Evolutionary conservation across 2,329 filamentous ascomycete genomes (phyloP), one percentile per base, ranked within the genome.

Genomic region (Cladosporium sp.): DNA sequence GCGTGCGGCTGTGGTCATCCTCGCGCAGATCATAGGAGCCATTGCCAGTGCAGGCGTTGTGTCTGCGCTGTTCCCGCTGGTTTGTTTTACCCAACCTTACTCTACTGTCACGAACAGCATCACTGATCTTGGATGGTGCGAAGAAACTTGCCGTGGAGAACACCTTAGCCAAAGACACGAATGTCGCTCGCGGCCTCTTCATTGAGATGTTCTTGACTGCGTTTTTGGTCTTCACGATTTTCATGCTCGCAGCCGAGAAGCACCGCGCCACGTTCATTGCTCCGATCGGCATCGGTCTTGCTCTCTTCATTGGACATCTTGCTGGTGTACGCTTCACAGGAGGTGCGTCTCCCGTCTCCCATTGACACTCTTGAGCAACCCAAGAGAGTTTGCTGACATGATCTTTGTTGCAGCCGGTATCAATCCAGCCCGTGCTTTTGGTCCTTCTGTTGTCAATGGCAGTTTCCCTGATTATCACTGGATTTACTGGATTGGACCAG

Each of bases 401-500:
- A n/a, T 3, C 8, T 22, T 6, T 36, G 74, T 0, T 74, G 75
- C 9, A 61, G 59, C 72, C n/a, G 75, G 72, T 3, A 65, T 77
- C 22, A 77, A 78, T 47, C 76, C 76, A 43, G 75, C 76, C 38
- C 74, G 76, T 22, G 76, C 74, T 0, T 75, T 78, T 56, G 76
- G 74, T 28, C 75, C 76, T 19, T 69, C 72, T 42, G 74, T 78
- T 8, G 65, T 75, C 25, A 67, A 73, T 1, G 62, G 65, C 25
- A 67, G 58, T 1, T 77, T 77, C 61, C 65, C 72, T 25, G 62
- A 66, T 28, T 72, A 76, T 56, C 76, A 78, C 61, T 78, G 75
- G 75, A 76, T 78, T 49, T 78, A 78, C 65, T 78, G 76, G 76
- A 52, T 77, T 51, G 76, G 76, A 0, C 76, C 76, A 12, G 60